Conservation (phyloP, 106 monocot genomes). For the Dendrobium officinale region DNA sequence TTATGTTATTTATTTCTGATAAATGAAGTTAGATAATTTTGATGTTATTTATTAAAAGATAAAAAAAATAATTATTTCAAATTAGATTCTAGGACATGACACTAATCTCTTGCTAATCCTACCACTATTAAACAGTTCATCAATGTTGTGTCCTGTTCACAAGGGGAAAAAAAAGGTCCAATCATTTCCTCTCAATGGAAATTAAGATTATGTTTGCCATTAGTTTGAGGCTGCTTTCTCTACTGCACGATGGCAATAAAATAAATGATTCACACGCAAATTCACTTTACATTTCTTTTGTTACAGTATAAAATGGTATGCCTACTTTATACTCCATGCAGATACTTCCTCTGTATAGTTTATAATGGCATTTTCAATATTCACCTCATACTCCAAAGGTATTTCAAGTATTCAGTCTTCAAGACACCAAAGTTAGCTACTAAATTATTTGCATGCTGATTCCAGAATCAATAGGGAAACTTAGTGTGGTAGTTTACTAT, state of each 20-base stretch:
- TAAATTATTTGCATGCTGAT: neutral
- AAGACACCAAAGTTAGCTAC: neutral
- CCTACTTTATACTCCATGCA: constrained; percentile 1
- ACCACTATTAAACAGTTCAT: neutral
- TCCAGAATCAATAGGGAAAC: neutral
- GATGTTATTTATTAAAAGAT: too few relatives aligned
- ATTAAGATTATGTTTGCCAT: neutral
- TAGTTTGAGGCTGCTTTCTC: neutral
- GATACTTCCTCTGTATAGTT: neutral
- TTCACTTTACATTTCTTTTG: neutral
- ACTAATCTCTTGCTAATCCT: neutral
- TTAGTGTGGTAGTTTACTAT: neutral
- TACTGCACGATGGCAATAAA: neutral
- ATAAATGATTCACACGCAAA: neutral
- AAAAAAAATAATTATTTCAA: too few relatives aligned
- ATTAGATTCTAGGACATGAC: too few relatives aligned
- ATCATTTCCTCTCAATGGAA: neutral
- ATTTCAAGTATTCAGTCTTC: neutral
- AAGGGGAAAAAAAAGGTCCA: neutral
- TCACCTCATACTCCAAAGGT: neutral
- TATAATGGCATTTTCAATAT: neutral
- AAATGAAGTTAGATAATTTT: too few relatives aligned
- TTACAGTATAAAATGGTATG: neutral
- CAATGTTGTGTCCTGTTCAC: neutral
- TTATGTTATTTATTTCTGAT: too few relatives aligned